Evolutionary conservation across 2,329 filamentous ascomycete species (phyloP).

Genomic region (Raffaelea deltoideospora): DNA sequence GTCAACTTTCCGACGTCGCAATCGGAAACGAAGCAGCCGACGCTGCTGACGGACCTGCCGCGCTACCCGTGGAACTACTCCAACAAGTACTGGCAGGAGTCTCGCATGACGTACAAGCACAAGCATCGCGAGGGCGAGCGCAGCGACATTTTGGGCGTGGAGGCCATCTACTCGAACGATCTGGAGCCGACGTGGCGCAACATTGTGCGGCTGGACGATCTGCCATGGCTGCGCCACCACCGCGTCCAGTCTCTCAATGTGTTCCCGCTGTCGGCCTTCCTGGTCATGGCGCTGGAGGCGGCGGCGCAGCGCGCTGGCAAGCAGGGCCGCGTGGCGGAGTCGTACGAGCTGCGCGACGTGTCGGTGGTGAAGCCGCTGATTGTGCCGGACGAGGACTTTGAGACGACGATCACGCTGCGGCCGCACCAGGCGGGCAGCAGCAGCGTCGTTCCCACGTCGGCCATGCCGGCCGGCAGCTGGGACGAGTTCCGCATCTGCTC

Average conservation of each 20-base stretch:
- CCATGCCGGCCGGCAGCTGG: constrained; percentile 27
- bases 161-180: constrained; percentile 27
- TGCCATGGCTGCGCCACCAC: constrained; percentile 45
- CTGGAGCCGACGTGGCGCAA: constrained; percentile 34
- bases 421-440: constrained; percentile 23
- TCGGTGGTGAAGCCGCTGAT: constrained; percentile 29
- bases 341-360: constrained; percentile 31
- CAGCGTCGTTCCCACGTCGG: constrained; percentile 13
- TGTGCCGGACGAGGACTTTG: constrained; percentile 30
- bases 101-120: constrained; percentile 25
- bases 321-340: constrained; percentile 15
- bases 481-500: constrained; percentile 42
- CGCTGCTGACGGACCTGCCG: constrained; percentile 1
- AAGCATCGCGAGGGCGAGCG: constrained; percentile 22
- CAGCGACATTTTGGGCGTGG: constrained; percentile 30
- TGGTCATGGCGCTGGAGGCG: constrained; percentile 36
- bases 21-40: neutral
- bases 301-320: constrained; percentile 19
- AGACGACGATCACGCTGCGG: constrained; percentile 32
- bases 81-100: constrained; percentile 31
- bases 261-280: constrained; percentile 37
- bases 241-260: constrained; percentile 39
- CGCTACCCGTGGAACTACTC: constrained; percentile 31
- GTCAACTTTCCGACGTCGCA: constrained; percentile 27
- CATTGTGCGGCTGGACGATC: constrained; percentile 27